Percentiles rank a stretch among this genome's conserved stretches.
Evolutionary conservation across 257 asterid genomes (phyloP).

Genomic region (Fraxinus americana): DNA sequence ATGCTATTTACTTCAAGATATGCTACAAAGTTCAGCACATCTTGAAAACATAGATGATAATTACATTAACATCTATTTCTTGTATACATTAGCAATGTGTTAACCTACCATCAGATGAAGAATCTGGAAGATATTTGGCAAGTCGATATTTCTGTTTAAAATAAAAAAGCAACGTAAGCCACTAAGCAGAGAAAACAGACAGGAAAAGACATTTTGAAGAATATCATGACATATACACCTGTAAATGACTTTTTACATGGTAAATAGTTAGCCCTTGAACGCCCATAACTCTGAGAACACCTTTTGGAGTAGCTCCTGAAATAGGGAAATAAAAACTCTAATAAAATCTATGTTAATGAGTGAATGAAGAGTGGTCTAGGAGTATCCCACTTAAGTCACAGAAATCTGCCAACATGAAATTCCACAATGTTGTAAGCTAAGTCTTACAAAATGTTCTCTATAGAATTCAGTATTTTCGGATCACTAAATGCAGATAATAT

Average conservation of each 20-base stretch:
- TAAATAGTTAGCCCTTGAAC: conserved; percentile 95
- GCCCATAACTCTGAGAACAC: conserved; percentile 98
- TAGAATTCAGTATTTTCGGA: conserved; percentile 10
- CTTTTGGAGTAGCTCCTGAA: conserved; percentile 99
- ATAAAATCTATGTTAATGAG: conserved; percentile 14
- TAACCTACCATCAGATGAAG: conserved; percentile 85
- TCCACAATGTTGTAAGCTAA: background rate
- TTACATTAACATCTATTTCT: background rate
- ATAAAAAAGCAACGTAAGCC: conserved; percentile 28
- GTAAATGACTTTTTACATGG: conserved; percentile 98
- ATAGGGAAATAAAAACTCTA: conserved; percentile 24
- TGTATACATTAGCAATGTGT: background rate
- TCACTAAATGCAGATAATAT: conserved; percentile 17
- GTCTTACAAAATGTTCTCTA: background rate
- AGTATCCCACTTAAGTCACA: conserved; percentile 10
- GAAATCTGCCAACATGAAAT: background rate
- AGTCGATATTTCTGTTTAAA: conserved; percentile 87
- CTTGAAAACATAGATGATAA: conserved; percentile 15
- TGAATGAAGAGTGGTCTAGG: conserved; percentile 8
- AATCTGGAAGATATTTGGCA: conserved; percentile 97
- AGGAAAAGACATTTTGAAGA: conserved; percentile 15
- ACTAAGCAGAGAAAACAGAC: conserved; percentile 20
- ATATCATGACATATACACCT: conserved; percentile 48
- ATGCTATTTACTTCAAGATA: background rate
- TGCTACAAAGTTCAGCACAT: background rate